These are phyloP conservation scores for Candida ponderosae DNA, from an alignment of 805 yeast genomes.

Conservation along the genomic window DNA sequence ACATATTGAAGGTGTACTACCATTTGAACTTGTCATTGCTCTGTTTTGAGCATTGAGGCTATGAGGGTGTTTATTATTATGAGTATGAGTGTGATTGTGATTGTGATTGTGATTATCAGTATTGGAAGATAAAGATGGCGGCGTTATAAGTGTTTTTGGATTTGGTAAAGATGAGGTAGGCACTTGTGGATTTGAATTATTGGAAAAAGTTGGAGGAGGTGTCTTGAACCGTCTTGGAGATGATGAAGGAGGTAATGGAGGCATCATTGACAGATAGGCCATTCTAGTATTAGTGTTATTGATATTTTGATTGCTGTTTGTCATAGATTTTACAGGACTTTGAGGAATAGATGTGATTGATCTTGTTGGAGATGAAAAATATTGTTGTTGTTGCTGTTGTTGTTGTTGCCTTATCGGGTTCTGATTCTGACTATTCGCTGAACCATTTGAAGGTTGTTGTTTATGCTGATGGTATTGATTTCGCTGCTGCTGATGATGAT, in stretches of 20 bases:
- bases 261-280: background rate
- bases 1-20: slow-evolving; percentile 26
- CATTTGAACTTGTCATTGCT: slow-evolving; percentile 18
- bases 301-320: background rate
- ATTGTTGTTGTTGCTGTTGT: slow-evolving; percentile 5
- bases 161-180: background rate
- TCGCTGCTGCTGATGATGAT: too few species aligned
- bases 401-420: background rate
- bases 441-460: too few species aligned
- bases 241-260: slow-evolving; percentile 5
- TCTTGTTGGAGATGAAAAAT: slow-evolving; percentile 3
- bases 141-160: too few species aligned
- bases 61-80: too few species aligned
- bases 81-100: background rate
- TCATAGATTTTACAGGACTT: slow-evolving; percentile 4
- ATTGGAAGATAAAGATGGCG: too few species aligned
- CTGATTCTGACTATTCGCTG: too few species aligned
- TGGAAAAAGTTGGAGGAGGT: too few species aligned
- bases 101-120: background rate
- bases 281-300: slow-evolving; percentile 1
- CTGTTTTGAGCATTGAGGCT: background rate
- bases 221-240: background rate
- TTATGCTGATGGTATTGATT: too few species aligned
- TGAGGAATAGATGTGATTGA: background rate
- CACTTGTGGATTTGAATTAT: too few species aligned